Base-by-base conservation (phyloP, 495 filamentous ascomycete species). In the Aspergillus sparsus region DNA sequence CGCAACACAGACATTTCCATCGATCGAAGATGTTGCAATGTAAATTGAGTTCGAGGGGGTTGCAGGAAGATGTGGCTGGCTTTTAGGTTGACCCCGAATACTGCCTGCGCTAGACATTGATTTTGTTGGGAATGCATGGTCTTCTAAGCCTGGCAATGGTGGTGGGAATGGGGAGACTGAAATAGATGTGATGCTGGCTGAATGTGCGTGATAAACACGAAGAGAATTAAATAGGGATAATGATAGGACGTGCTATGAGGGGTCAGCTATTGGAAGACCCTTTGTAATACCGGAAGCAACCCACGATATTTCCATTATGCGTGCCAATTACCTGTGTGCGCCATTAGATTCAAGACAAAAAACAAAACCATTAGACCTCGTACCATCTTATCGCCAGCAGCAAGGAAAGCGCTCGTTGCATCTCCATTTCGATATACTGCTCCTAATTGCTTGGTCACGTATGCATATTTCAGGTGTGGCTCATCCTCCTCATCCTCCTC, bases 351-450 rank as follows among this genome's bases (percentile, higher is more conserved):
- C 6, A 33, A 15, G 33, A 10, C 32, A 35, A 46, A 35, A 13
- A 32, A 15, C 32, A 41, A 32, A 6, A 49, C 13, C 36, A 42
- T 21, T 37, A 54, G 41, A 31, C 21, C 52, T 49, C 82, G 61
- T 79, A 93, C 91, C 92, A 97, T 96, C 77, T 97, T 98, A 78
- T 98, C 94, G 31, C 92, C 93, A 18, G 89, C 89, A 50, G 94
- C 90, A 33, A 94, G 75, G 66, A 93, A 95, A 8, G 90, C 78
- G 74, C 93, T 96, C 36, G 93, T 96, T 59, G 91, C 89, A 81
- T 98, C 94, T 57, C 91, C 92, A 77, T 95, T 96, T 52, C 91
- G 86, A 77, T 98, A 98, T 49, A 97, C 85, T 6, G 88, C 74
- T 13, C 82, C 85, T 57, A 98, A 73, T 61, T 88, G 86, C 51